phyloP scores from a whole-genome alignment of 1,284 basidiomycete genomes.

The Pseudozyma hubeiensis region DNA sequence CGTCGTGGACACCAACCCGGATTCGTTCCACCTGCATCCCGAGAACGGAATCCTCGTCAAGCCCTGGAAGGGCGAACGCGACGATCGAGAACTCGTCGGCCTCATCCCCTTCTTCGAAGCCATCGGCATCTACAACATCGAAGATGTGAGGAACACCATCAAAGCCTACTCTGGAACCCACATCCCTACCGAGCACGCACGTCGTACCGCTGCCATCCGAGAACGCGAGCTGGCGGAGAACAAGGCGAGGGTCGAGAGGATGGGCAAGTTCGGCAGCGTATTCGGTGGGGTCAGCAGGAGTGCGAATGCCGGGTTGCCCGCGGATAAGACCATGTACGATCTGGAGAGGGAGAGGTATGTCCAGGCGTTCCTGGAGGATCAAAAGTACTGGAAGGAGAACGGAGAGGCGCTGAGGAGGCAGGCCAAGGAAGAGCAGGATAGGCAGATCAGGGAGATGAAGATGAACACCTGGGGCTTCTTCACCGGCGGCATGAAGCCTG shows the following conservation, averaged over 20 bases:
- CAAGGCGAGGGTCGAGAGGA: slow-evolving; percentile 22
- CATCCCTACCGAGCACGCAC: slow-evolving; percentile 88
- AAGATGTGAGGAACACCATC: slow-evolving; percentile 87
- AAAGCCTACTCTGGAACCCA: slow-evolving; percentile 87
- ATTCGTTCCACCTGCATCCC: slow-evolving; percentile 82
- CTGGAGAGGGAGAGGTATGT: slow-evolving; percentile 89
- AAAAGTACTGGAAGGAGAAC: slow-evolving; percentile 85
- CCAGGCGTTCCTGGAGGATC: slow-evolving; percentile 83
- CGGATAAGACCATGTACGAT: slow-evolving; percentile 81
- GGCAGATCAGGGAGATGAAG: slow-evolving; percentile 74
- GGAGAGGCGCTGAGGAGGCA: slow-evolving; percentile 82
- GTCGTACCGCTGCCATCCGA: slow-evolving; percentile 79
- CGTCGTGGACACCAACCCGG: slow-evolving; percentile 84
- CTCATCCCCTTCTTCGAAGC: slow-evolving; percentile 97
- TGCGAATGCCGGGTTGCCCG: slow-evolving; percentile 13
- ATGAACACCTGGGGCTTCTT: slow-evolving; percentile 62
- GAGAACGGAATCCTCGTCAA: slow-evolving; percentile 88
- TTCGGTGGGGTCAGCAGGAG: slow-evolving; percentile 72
- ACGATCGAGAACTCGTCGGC: slow-evolving; percentile 81
- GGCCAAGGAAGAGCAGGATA: slow-evolving; percentile 84
- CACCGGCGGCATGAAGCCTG: slow-evolving; percentile 34
- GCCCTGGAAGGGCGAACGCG: slow-evolving; percentile 85
- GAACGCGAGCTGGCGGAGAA: slow-evolving; percentile 74
- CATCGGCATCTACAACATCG: slow-evolving; percentile 69
- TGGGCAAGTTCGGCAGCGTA: slow-evolving; percentile 68